phyloP scores from a whole-genome alignment of 116 monocot species.

The Dioscorea cayenensis region DNA sequence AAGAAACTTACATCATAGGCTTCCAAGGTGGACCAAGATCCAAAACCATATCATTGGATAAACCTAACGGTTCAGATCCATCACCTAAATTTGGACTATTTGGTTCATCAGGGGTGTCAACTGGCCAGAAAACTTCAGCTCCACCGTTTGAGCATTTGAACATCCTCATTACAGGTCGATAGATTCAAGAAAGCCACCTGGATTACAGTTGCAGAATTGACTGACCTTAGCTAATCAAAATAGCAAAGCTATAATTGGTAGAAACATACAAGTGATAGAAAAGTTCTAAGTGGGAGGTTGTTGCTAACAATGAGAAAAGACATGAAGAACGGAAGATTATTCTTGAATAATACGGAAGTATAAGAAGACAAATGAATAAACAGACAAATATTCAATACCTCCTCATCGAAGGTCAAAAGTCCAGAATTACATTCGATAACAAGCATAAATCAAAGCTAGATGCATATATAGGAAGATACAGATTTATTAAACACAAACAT shows the following conservation, averaged over 20 bases:
- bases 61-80: conserved; percentile 26
- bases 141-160: conserved; percentile 41
- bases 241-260: neutral
- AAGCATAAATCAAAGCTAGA: no score
- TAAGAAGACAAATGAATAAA: no score
- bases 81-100: conserved; percentile 21
- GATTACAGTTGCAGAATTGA: conserved; percentile 4
- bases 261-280: neutral
- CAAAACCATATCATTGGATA: conserved; percentile 34
- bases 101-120: conserved; percentile 33
- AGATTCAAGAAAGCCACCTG: conserved; percentile 90
- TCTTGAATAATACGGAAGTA: no score
- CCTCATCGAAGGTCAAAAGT: no score
- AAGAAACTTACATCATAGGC: conserved; percentile 44
- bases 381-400: no score
- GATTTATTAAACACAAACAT: no score
- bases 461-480: no score
- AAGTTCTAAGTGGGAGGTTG: no score
- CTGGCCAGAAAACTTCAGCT: conserved; percentile 79
- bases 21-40: conserved; percentile 41
- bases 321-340: no score
- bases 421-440: no score
- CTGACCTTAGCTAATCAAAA: neutral
- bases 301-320: no score
- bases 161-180: conserved; percentile 94